Evolutionary conservation across 1,284 basidiomycete species (phyloP).

Genomic region (Leucoagaricus sp.): DNA sequence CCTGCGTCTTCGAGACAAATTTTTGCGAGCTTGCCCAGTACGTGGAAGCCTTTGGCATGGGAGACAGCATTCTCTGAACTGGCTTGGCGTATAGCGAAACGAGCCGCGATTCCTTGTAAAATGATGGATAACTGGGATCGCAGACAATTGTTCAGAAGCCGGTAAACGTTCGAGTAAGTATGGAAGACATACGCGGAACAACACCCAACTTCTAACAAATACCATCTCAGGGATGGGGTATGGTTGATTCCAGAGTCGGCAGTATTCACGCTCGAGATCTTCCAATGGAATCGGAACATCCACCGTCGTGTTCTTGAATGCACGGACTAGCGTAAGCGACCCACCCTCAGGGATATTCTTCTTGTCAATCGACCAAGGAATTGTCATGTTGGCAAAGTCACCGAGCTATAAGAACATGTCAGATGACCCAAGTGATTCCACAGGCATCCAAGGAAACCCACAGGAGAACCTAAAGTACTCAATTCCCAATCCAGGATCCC

Average conservation of each 20-base stretch:
- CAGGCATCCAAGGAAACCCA: conserved; percentile 31
- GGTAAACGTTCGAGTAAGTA: background rate
- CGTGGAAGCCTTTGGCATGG: conserved; percentile 59
- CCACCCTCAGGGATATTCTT: conserved; percentile 34
- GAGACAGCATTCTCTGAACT: conserved; percentile 75
- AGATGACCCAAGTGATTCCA: background rate
- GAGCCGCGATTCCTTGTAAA: conserved; percentile 90
- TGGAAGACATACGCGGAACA: conserved; percentile 69
- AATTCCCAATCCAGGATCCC: conserved; percentile 97
- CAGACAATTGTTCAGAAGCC: background rate
- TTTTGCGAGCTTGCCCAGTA: conserved; percentile 66
- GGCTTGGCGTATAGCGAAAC: conserved; percentile 83
- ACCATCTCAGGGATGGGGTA: conserved; percentile 79
- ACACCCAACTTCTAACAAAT: conserved; percentile 85
- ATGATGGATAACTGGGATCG: conserved; percentile 76
- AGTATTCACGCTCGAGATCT: conserved; percentile 79
- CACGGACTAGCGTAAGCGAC: conserved; percentile 35
- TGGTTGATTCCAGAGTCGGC: conserved; percentile 53
- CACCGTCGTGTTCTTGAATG: conserved; percentile 64
- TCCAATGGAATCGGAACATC: conserved; percentile 70
- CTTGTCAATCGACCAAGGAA: conserved; percentile 77
- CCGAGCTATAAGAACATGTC: conserved; percentile 59
- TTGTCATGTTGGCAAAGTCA: conserved; percentile 90
- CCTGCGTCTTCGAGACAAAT: conserved; percentile 58
- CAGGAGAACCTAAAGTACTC: conserved; percentile 87